Base-by-base conservation (phyloP, 139 green algal species). In the Chlamydomonas asymmetrica region DNA sequence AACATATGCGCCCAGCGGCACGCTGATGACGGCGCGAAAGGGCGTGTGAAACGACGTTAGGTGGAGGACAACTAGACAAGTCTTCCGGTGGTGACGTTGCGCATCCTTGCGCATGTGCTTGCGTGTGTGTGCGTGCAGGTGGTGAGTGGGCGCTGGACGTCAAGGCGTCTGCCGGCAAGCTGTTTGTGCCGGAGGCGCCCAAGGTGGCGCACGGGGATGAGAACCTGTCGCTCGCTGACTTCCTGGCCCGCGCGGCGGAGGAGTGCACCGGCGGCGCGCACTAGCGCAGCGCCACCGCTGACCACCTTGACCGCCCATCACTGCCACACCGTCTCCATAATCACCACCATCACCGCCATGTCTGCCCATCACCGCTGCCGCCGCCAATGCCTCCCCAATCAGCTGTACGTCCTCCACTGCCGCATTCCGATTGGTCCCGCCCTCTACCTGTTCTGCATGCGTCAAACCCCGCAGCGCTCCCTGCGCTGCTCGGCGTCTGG, bases 161-260 rank as follows among this genome's bases (percentile, higher is more conserved):
- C 68, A 90, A 91, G 77, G 69, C 76, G 9, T 87, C 73, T 59
- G 63, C 54, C 20, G 71, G 74, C 38, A 85, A 87, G 63, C 68
- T 91, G n/a, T 85, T 82, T 31, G 49, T 91, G 25, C 85, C 87
- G 23, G 84, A 88, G 45, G 61, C 82, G 57, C 69, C 71, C 69
- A 88, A 88, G 75, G 90, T 93, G 52, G 82, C 88, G 16, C 90
- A 92, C 66, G 93, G 88, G 0, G 92, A 96, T 72, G 87, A 87
- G 31, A 94, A 94, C 80, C 84, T 97, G 9, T 77, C 71, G 31
- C 74, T 96, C 34, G 77, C 81, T 8, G 89, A 94, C 80, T 97
- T 97, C 73, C 70, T 97, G 52, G 82, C 82, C 0, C 52, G 66
- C 13, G 78, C 78, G 31, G 31, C 37, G 39, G 23, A 65, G 43